phyloP scores from a whole-genome alignment of 1,284 basidiomycete genomes.

The Lentinula novae-zelandiae region DNA sequence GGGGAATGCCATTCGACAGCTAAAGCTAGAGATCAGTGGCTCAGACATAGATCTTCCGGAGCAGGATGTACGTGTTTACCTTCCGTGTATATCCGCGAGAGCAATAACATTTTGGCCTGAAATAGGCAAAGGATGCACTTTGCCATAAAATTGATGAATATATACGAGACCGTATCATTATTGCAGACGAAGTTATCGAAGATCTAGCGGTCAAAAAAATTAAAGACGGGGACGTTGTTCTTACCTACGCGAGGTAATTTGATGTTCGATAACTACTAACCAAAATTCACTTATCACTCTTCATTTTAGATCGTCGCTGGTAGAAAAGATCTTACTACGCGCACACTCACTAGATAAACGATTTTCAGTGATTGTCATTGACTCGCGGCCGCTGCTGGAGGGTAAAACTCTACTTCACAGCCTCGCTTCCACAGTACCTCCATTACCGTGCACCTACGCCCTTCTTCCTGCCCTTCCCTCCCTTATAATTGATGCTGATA shows the following conservation, averaged over 20 bases:
- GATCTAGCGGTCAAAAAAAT: constrained; percentile 90
- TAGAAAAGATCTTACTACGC: constrained; percentile 85
- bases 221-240: constrained; percentile 87
- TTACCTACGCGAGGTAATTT: constrained; percentile 84
- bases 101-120: neutral
- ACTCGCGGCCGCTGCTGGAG: constrained; percentile 91
- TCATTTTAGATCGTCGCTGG: constrained; percentile 78
- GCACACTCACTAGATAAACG: constrained; percentile 71
- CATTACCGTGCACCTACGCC: constrained; percentile 89
- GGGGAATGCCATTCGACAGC: constrained; percentile 91
- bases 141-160: constrained; percentile 90
- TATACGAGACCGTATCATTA: constrained; percentile 89
- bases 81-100: neutral
- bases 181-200: constrained; percentile 93
- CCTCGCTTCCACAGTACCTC: constrained; percentile 56
- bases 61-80: constrained; percentile 69
- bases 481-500: constrained; percentile 76
- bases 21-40: constrained; percentile 94
- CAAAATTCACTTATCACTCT: constrained; percentile 10
- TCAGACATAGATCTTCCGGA: constrained; percentile 91
- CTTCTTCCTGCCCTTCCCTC: constrained; percentile 87
- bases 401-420: constrained; percentile 79
- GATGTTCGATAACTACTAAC: neutral
- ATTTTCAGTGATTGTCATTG: constrained; percentile 93
- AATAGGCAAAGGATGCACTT: constrained; percentile 83